A percentile compares a stretch with the other conserved stretches of the same genome.
Conservation (phyloP, 768 basidiomycete genomes). For the Rhizopogon roseolus region DNA sequence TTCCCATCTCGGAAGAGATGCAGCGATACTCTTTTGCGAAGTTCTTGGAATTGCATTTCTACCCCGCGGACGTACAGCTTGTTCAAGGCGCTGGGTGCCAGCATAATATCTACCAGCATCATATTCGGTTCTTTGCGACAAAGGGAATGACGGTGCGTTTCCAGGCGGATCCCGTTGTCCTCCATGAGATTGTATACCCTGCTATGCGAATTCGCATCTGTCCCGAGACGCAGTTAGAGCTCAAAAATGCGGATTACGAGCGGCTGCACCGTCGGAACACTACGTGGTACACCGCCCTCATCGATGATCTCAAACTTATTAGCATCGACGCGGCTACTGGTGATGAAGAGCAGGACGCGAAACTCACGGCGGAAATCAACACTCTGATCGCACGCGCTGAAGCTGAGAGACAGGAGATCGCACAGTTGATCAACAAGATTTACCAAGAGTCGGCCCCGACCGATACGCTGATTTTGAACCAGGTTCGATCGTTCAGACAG, state of each 20-base stretch:
- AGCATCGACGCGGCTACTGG: constrained; percentile 77
- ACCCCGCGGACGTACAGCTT: constrained; percentile 80
- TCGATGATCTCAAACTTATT: constrained; percentile 73
- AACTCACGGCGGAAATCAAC: constrained; percentile 59
- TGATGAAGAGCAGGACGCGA: constrained; percentile 66
- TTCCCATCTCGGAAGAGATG: constrained; percentile 88
- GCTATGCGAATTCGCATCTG: constrained; percentile 81
- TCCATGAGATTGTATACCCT: constrained; percentile 88
- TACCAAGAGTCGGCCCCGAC: constrained; percentile 78
- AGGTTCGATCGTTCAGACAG: constrained; percentile 81
- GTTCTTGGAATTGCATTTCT: constrained; percentile 94
- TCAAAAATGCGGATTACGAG: constrained; percentile 91
- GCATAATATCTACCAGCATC: constrained; percentile 92
- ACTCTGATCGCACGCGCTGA: constrained; percentile 68
- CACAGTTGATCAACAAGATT: constrained; percentile 65
- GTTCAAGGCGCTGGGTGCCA: constrained; percentile 88
- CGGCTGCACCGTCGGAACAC: constrained; percentile 66
- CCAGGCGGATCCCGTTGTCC: constrained; percentile 73
- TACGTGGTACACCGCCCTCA: constrained; percentile 68
- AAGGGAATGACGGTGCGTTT: constrained; percentile 86
- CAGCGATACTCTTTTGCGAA: constrained; percentile 93
- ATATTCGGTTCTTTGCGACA: constrained; percentile 85
- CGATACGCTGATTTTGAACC: constrained; percentile 85
- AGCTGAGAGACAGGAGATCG: constrained; percentile 68
- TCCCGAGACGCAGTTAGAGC: constrained; percentile 80